phyloP scores from a whole-genome alignment of 192 early-diverging fungal species.

The Backusella psychrophila region DNA sequence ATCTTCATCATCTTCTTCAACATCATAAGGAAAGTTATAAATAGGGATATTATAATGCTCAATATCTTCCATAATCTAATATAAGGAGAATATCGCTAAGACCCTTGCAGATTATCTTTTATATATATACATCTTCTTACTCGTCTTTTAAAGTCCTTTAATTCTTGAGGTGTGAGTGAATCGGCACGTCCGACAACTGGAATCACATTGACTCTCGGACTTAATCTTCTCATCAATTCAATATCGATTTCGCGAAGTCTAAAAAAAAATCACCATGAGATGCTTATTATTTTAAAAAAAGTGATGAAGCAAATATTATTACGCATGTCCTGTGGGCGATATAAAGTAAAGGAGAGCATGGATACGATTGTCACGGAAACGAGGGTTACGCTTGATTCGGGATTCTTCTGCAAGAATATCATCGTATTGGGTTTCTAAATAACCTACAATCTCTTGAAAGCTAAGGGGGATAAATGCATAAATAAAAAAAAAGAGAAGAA shows the following conservation, averaged over 20 bases:
- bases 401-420: constrained; percentile 90
- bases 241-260: constrained; percentile 94
- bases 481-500: not conserved
- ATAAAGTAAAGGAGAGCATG: constrained; percentile 99
- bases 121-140: not conserved
- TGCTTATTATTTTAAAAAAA: no score
- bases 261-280: not conserved
- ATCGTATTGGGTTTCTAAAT: constrained; percentile 94
- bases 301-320: not conserved
- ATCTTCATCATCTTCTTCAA: constrained; percentile 98
- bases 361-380: constrained; percentile 94
- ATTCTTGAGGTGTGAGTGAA: constrained; percentile 84
- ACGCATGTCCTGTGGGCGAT: constrained; percentile 92
- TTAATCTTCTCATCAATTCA: constrained; percentile 89
- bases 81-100: constrained; percentile 27
- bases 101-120: not conserved
- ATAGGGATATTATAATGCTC: constrained; percentile 92
- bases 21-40: constrained; percentile 95
- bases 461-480: constrained; percentile 37
- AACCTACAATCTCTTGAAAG: constrained; percentile 90
- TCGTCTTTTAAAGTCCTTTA: constrained; percentile 85
- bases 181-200: constrained; percentile 96
- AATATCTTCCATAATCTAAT: constrained; percentile 93
- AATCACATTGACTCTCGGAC: constrained; percentile 91
- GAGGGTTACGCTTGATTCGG: constrained; percentile 78